Evolutionary conservation across 805 yeast genomes (phyloP).

Genomic region (Cyberlindnera mycetangii): DNA sequence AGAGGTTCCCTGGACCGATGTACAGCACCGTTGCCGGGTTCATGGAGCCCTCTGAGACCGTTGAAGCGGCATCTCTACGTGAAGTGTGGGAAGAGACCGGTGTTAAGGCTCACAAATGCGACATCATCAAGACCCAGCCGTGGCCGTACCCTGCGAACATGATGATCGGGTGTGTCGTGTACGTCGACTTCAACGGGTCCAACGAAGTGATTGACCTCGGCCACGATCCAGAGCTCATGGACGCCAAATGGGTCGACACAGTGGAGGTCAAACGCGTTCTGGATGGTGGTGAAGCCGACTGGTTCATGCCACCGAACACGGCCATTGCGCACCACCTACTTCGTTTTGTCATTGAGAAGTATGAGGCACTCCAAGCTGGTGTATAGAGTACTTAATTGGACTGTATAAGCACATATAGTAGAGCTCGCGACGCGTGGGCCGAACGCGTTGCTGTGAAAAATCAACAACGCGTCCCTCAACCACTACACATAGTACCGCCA

Average conservation of each 20-base stretch:
- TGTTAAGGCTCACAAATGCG: conserved; percentile 54
- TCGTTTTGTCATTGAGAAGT: conserved; percentile 19
- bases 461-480: not conserved
- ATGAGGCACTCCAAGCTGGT: too few relatives aligned
- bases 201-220: conserved; percentile 67
- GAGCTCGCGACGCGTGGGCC: not conserved
- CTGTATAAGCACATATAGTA: not conserved
- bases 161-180: conserved; percentile 89
- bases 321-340: conserved; percentile 30
- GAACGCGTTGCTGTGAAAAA: not conserved
- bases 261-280: conserved; percentile 40
- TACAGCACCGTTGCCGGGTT: conserved; percentile 92
- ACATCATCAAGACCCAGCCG: conserved; percentile 77
- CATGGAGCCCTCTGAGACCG: conserved; percentile 91
- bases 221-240: conserved; percentile 82
- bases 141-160: conserved; percentile 97
- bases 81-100: conserved; percentile 98
- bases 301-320: conserved; percentile 25
- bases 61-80: conserved; percentile 82
- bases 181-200: conserved; percentile 65
- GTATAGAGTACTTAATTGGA: too few relatives aligned
- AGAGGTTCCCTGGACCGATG: conserved; percentile 57
- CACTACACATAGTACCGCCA: not conserved
- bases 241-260: conserved; percentile 81
- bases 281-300: conserved; percentile 20